Evolutionary conservation across 202 grass and related monocot genomes (phyloP).

Genomic region (Sporobolus alterniflorus): DNA sequence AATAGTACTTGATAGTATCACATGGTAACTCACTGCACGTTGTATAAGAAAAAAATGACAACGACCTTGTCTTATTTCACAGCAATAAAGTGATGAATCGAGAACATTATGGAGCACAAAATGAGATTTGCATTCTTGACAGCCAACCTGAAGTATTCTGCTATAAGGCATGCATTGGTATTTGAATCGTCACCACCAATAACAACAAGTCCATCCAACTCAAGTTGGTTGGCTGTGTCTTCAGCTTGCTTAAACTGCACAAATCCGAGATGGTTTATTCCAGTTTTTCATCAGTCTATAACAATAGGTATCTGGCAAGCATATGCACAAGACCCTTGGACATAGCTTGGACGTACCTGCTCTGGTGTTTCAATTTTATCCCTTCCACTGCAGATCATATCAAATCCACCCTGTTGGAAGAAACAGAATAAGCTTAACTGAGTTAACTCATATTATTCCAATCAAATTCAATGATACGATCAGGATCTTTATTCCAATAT

Average conservation of each 20-base stretch:
- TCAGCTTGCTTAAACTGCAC: slow-evolving; percentile 90
- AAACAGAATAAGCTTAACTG: background rate
- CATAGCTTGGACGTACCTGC: slow-evolving; percentile 31
- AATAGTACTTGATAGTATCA: no score
- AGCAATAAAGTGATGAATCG: background rate
- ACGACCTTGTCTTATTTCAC: background rate
- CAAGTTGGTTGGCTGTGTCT: slow-evolving; percentile 69
- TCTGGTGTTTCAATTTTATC: slow-evolving; percentile 76
- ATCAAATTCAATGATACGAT: background rate
- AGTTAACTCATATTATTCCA: background rate
- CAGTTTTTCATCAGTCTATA: slow-evolving; percentile 2
- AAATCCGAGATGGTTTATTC: slow-evolving; percentile 1
- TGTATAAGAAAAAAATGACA: background rate
- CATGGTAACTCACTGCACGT: background rate
- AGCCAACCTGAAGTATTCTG: slow-evolving; percentile 79
- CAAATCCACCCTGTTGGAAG: slow-evolving; percentile 59
- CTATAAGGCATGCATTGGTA: slow-evolving; percentile 95
- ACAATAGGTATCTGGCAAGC: background rate
- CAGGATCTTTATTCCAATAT: background rate
- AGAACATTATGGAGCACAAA: background rate
- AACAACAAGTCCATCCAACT: slow-evolving; percentile 89
- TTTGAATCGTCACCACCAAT: slow-evolving; percentile 99
- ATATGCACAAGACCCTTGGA: slow-evolving; percentile 4
- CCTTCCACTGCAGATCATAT: slow-evolving; percentile 79
- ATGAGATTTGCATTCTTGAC: background rate